A percentile compares a stretch with the other conserved stretches of the same genome.
phyloP scores from a whole-genome alignment of 2,329 filamentous ascomycete genomes.

The Calonectria leucothoes region DNA sequence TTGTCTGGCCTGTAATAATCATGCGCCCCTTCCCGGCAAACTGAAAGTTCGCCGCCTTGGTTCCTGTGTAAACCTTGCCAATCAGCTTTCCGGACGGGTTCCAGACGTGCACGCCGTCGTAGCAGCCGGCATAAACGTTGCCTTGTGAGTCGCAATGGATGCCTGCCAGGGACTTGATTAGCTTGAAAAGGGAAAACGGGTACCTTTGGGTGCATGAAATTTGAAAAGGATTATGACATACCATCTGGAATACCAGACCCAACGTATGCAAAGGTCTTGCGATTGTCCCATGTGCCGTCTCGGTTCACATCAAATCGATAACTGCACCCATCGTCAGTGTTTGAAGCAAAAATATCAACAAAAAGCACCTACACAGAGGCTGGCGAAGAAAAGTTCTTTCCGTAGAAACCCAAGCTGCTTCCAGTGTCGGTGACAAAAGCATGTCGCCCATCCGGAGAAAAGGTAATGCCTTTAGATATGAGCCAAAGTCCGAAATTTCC shows the following conservation, averaged over 20 bases:
- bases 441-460: slow-evolving; percentile 63
- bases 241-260: slow-evolving; percentile 69
- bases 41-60: slow-evolving; percentile 58
- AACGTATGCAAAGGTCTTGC: slow-evolving; percentile 67
- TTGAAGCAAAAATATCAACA: too few relatives aligned
- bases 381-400: slow-evolving; percentile 53
- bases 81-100: slow-evolving; percentile 58
- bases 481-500: background rate
- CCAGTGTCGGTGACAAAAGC: slow-evolving; percentile 70
- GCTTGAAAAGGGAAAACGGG: background rate
- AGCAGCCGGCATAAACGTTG: slow-evolving; percentile 64
- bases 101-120: slow-evolving; percentile 63
- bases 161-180: slow-evolving; percentile 47
- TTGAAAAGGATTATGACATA: slow-evolving; percentile 33
- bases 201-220: too few relatives aligned
- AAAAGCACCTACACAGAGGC: slow-evolving; percentile 51
- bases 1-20: slow-evolving; percentile 50
- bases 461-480: slow-evolving; percentile 59
- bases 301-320: slow-evolving; percentile 52
- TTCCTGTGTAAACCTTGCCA: slow-evolving; percentile 67
- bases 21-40: slow-evolving; percentile 53
- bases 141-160: slow-evolving; percentile 66
- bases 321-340: background rate
- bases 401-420: slow-evolving; percentile 51
- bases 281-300: slow-evolving; percentile 60